Evolutionary conservation across 2,329 filamentous ascomycete genomes (phyloP).

Genomic region (Stachybotrys chlorohalonatus): DNA sequence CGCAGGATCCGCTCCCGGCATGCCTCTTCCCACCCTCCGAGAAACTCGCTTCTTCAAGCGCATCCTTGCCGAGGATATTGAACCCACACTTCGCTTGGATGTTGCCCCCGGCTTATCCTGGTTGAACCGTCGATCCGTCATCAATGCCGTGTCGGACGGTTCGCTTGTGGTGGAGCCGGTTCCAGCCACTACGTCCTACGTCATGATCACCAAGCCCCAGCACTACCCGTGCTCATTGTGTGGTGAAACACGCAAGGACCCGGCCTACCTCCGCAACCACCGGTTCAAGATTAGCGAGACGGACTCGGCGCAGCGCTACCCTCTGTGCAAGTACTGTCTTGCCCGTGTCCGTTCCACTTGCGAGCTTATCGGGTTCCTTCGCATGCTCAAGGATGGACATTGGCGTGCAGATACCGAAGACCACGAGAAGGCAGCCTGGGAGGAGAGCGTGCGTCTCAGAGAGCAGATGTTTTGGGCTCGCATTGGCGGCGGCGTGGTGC

Average conservation of each 20-base stretch:
- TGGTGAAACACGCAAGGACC: constrained; percentile 68
- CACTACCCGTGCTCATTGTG: constrained; percentile 74
- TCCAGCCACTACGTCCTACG: constrained; percentile 46
- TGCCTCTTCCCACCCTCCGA: constrained; percentile 56
- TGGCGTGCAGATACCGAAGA: constrained; percentile 78
- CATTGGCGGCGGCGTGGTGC: constrained; percentile 84
- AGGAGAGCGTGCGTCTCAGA: constrained; percentile 79
- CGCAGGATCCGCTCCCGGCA: constrained; percentile 25
- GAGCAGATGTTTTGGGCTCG: constrained; percentile 98
- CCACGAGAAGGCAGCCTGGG: constrained; percentile 83
- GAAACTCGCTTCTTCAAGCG: constrained; percentile 95
- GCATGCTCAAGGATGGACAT: constrained; percentile 86
- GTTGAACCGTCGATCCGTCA: constrained; percentile 78
- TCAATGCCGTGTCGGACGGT: constrained; percentile 76
- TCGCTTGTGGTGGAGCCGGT: constrained; percentile 85
- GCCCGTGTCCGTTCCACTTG: constrained; percentile 77
- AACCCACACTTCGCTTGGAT: constrained; percentile 86
- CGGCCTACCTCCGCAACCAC: constrained; percentile 67
- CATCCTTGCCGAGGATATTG: constrained; percentile 79
- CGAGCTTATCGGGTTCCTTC: constrained; percentile 84
- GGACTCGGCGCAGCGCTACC: constrained; percentile 79
- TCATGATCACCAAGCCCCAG: constrained; percentile 41
- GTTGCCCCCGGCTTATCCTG: constrained; percentile 85
- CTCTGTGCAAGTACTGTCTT: constrained; percentile 83
- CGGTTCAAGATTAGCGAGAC: constrained; percentile 84